phyloP scores from a whole-genome alignment of 192 early-diverging fungal species.

The Globomyces pollinis-pini region DNA sequence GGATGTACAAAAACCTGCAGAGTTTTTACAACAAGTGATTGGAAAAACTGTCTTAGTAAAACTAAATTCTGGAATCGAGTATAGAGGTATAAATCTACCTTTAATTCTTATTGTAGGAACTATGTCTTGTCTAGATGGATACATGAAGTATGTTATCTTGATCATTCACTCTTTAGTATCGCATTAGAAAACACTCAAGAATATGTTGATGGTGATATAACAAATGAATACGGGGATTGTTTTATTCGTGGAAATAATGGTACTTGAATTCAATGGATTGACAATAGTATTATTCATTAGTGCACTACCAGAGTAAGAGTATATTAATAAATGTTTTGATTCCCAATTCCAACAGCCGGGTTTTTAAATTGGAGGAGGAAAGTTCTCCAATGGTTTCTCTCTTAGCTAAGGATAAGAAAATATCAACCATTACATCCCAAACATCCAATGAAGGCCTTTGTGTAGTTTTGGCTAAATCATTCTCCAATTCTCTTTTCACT shows the following conservation, averaged over 20 bases:
- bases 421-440: neutral
- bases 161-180: too few species aligned
- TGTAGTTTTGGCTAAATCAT: neutral
- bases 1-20: conserved; percentile 46
- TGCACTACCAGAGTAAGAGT: neutral
- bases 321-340: neutral
- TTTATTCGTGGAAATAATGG: conserved; percentile 98
- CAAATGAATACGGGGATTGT: conserved; percentile 88
- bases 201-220: conserved; percentile 88
- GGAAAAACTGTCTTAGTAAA: conserved; percentile 83
- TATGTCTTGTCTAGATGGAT: conserved; percentile 88
- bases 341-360: neutral
- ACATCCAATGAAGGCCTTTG: neutral
- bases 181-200: conserved; percentile 94
- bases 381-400: neutral
- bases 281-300: too few species aligned
- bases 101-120: conserved; percentile 42
- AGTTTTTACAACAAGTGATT: conserved; percentile 81
- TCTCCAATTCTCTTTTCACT: neutral
- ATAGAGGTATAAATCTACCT: conserved; percentile 64
- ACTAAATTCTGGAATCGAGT: conserved; percentile 93
- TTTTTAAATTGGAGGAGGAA: neutral
- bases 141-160: too few species aligned
- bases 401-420: neutral
- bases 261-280: too few species aligned